phyloP scores from a whole-genome alignment of 768 basidiomycete species.

The Phaffia australis region DNA sequence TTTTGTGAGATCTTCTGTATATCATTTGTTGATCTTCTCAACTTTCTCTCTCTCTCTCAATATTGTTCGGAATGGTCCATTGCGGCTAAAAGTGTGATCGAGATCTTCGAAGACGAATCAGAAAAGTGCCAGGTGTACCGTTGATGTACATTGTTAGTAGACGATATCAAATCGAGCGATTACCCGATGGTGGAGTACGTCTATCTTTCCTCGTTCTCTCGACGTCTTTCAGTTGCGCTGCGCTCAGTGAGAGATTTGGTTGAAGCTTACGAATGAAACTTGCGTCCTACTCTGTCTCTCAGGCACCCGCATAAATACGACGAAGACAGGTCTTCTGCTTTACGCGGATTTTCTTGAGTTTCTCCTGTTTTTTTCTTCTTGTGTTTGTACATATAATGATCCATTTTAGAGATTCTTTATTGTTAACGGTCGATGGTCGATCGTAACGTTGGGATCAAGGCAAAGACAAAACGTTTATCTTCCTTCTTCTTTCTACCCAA shows the following conservation, averaged over 20 bases:
- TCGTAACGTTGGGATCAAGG: too few relatives aligned
- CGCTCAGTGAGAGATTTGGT: neutral
- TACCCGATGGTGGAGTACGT: conserved; percentile 54
- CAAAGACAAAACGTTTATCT: too few relatives aligned
- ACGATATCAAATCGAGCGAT: conserved; percentile 83
- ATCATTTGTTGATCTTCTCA: neutral
- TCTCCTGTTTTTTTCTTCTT: too few relatives aligned
- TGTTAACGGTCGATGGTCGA: too few relatives aligned
- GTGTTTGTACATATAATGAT: too few relatives aligned
- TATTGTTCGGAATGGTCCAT: too few relatives aligned
- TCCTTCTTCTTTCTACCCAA: too few relatives aligned
- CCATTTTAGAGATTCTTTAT: too few relatives aligned
- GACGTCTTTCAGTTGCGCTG: neutral
- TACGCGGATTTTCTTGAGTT: too few relatives aligned
- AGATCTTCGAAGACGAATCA: conserved; percentile 78
- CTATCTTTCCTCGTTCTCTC: neutral
- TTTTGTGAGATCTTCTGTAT: neutral
- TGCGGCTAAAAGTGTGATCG: conserved; percentile 56
- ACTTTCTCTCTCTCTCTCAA: neutral
- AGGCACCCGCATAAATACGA: neutral
- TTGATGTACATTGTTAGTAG: conserved; percentile 93
- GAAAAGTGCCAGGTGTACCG: conserved; percentile 75
- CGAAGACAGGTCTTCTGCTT: neutral
- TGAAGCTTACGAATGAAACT: neutral
- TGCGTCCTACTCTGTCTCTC: neutral